Conservation (phyloP, 495 filamentous ascomycete genomes). For the Copromyces sp. region DNA sequence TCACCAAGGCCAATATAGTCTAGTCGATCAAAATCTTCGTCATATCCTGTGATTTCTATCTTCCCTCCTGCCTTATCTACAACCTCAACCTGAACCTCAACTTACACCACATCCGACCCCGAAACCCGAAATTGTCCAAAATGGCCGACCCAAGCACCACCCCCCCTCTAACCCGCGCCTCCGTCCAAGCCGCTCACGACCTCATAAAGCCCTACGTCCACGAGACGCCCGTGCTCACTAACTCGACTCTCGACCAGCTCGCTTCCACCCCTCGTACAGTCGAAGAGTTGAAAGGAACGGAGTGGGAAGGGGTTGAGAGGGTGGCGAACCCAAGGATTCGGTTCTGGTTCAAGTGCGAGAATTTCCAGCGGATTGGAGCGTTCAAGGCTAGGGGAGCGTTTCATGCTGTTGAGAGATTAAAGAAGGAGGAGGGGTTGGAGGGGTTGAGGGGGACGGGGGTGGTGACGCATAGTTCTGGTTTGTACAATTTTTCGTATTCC, state of each 20-base stretch:
- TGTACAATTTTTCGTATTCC: slow-evolving; percentile 7
- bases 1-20: too few relatives aligned
- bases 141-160: slow-evolving; percentile 43
- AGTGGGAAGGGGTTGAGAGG: slow-evolving; percentile 36
- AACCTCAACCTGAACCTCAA: background rate
- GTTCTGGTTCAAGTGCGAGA: slow-evolving; percentile 96
- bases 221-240: slow-evolving; percentile 73
- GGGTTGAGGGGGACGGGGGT: slow-evolving; percentile 54
- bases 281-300: slow-evolving; percentile 43
- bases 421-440: slow-evolving; percentile 49
- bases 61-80: background rate
- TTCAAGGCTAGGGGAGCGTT: slow-evolving; percentile 92
- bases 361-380: slow-evolving; percentile 80
- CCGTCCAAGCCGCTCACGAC: slow-evolving; percentile 57
- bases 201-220: slow-evolving; percentile 72
- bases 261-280: slow-evolving; percentile 55
- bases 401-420: slow-evolving; percentile 71
- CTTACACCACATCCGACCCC: background rate
- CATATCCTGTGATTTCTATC: background rate
- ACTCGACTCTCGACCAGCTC: slow-evolving; percentile 56
- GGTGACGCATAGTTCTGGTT: slow-evolving; percentile 86
- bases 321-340: slow-evolving; percentile 56
- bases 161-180: slow-evolving; percentile 55
- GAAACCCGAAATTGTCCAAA: background rate
- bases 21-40: too few relatives aligned